Evolutionary conservation across 176 grass and related monocot genomes (phyloP).

Genomic region (Oryza coarctata): DNA sequence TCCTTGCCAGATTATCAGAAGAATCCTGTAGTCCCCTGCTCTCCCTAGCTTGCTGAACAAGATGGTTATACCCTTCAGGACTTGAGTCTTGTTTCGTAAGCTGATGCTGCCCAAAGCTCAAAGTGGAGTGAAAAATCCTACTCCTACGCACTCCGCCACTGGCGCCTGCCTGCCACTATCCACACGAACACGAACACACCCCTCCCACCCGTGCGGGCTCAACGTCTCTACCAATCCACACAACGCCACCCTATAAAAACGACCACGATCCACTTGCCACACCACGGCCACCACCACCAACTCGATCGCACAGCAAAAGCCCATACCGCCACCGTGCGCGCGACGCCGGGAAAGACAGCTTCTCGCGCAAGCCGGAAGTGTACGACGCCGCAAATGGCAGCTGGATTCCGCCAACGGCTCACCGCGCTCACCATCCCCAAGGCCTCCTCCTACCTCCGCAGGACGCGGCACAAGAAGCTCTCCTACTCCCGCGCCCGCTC

Average conservation of each 20-base stretch:
- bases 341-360: background rate
- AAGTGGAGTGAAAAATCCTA: background rate
- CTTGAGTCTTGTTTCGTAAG: background rate
- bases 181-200: background rate
- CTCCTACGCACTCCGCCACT: constrained; percentile 12
- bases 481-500: constrained; percentile 43
- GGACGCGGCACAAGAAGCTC: constrained; percentile 44
- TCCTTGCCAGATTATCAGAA: background rate
- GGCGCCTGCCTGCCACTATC: constrained; percentile 1
- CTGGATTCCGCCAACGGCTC: constrained; percentile 29
- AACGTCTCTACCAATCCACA: constrained; percentile 22
- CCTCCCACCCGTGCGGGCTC: constrained; percentile 39
- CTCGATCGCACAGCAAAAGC: background rate
- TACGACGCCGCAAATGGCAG: constrained; percentile 30
- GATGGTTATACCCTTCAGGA: background rate
- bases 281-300: background rate
- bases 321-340: background rate
- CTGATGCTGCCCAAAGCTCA: background rate
- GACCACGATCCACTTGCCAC: constrained; percentile 16
- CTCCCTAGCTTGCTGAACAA: background rate
- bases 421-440: constrained; percentile 31
- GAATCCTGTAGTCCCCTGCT: background rate
- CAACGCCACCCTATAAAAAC: constrained; percentile 32
- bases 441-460: constrained; percentile 23
- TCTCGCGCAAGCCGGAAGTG: background rate